Evolutionary conservation across 768 basidiomycete species (phyloP), one percentile per base, ranked within the genome.

Genomic region (Auriscalpium vulgare): DNA sequence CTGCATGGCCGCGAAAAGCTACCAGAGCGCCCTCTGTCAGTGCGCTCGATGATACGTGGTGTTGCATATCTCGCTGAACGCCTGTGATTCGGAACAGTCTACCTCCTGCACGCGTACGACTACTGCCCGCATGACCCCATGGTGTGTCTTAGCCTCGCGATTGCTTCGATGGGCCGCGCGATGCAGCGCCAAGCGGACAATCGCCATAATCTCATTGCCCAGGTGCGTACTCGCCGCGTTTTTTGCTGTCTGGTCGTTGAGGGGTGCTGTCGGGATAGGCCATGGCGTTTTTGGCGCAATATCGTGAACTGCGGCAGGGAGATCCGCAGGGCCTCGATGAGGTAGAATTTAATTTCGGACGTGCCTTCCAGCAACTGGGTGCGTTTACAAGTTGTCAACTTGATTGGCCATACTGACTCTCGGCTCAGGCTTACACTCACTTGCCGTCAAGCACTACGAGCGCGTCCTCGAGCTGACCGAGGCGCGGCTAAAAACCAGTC

Each of bases 121-220:
- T 80, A 91, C 63, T 85, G 83, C 57, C 86, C 82, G 0, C 75
- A 90, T 13, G 90, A 97, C 68, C 91, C 95, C 0, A 75, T 95
- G 71, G 77, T 97, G 21, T 94, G 88, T 65, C 74, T 98, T 5
- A 82, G 79, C 46, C 76, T 97, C 9, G 90, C 87, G 0, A 83
- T 94, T 47, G 84, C 91, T 0, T 97, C 91, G 19, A 74, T 97
- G 47, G 92, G 93, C 10, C 79, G 95, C 38, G 88, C 93, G 0
- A 91, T 92, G 86, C 91, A 95, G 61, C 80, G 95, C 17, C 95
- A 97, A 68, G 85, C 87, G 13, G 95, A 97, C 71, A 98, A 99
- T 67, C 74, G 94, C 43, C 89, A 97, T 65, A 90, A 95, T 67
- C 78, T 93, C 56, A 79, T 97, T 40, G 78, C 85, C 4, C 91